Base-by-base conservation (phyloP, 1,284 basidiomycete species). In the Xerocomus amazonicus region DNA sequence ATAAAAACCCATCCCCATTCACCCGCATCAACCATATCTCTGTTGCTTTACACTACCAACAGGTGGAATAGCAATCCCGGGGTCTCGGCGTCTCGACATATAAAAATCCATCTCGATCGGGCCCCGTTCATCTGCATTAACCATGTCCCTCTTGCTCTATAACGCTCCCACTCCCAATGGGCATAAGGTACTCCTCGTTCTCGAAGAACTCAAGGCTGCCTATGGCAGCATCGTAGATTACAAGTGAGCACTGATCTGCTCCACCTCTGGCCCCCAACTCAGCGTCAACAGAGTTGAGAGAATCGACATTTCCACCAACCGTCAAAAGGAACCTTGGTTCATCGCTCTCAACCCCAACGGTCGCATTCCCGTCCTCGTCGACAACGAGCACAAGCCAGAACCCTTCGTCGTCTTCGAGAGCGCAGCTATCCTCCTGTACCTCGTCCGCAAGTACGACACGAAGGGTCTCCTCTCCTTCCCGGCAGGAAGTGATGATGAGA, bases 91-190 rank as follows among this genome's bases (percentile, higher is more conserved):
- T 6, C 29, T 9, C 16, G 16, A 36, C 13, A 10, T 19, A 10
- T 36, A 14, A 14, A 12, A 9, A 9, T 17, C 16, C 16, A 17
- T 38, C 19, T 38, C 19, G 19, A 17, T 38, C 36, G 26, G 7
- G 8, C 37, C 19, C 19, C 19, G 19, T 23, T 23, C 19, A 4
- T 23, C 19, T 23, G 19, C 19, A 23, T 23, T 39, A 31, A 3
- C 39, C 17, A 65, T 68, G 66, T 52, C 73, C 76, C 9, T 71
- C 90, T 55, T 82, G 47, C 72, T 91, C 33, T 90, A 87, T 70
- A 84, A 81, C 8, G 71, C 63, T 3, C 53, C 66, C 16, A 89
- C 87, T 0, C 86, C 88, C 14, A 90, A 88, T 54, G 84, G 88
- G n/a, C 63, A 74, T 62, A 83, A 83, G 60, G 74, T 71, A n/a